Conservation (phyloP, 495 filamentous ascomycete species). For the Podospora pseudopauciseta region DNA sequence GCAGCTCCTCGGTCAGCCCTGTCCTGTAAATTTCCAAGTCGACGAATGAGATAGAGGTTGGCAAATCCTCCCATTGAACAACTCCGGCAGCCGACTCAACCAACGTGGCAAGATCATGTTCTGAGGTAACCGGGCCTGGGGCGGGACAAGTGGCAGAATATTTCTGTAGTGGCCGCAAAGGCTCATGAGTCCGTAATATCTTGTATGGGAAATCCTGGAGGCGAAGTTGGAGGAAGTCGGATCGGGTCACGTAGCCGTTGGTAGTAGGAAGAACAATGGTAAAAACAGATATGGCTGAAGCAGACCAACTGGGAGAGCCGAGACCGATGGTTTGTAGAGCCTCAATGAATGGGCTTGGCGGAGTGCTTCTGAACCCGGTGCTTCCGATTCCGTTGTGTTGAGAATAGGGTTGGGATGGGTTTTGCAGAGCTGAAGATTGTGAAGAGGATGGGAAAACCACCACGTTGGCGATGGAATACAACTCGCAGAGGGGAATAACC, state of each 20-base stretch:
- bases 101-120: slow-evolving; percentile 9
- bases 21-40: slow-evolving; percentile 16
- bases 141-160: slow-evolving; percentile 9
- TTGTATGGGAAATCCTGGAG: slow-evolving; percentile 26
- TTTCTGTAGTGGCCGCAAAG: slow-evolving; percentile 12
- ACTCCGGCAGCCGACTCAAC: slow-evolving; percentile 24
- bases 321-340: slow-evolving; percentile 16
- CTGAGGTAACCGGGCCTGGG: slow-evolving; percentile 1
- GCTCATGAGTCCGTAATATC: slow-evolving; percentile 17
- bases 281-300: slow-evolving; percentile 17
- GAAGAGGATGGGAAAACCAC: slow-evolving; percentile 20
- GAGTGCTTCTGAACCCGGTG: neutral
- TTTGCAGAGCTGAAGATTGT: slow-evolving; percentile 5
- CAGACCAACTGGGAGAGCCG: slow-evolving; percentile 9
- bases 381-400: neutral
- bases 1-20: slow-evolving; percentile 20
- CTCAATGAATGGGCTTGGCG: slow-evolving; percentile 8
- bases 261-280: slow-evolving; percentile 22
- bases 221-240: slow-evolving; percentile 25
- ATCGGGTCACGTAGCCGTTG: slow-evolving; percentile 21
- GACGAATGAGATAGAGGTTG: slow-evolving; percentile 12
- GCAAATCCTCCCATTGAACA: slow-evolving; percentile 26
- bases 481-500: slow-evolving; percentile 17
- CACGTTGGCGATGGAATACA: slow-evolving; percentile 23
- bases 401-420: neutral